phyloP scores from a whole-genome alignment of 1,139 yeast genomes.

The Candida sanyaensis region DNA sequence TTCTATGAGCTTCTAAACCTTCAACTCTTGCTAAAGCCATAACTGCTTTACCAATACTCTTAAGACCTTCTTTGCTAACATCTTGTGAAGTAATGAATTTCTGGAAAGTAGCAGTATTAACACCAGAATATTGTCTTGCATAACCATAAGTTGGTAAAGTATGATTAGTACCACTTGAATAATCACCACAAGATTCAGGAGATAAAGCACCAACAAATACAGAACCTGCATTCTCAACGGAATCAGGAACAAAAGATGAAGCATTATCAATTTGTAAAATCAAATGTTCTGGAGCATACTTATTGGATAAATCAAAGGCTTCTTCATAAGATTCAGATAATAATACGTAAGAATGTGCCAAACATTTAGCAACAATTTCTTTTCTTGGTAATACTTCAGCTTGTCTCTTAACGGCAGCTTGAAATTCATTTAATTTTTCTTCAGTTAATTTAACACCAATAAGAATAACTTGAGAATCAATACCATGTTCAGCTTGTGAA shows the following conservation, averaged over 20 bases:
- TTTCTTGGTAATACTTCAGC: slow-evolving; percentile 89
- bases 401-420: slow-evolving; percentile 79
- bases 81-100: slow-evolving; percentile 94
- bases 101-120: slow-evolving; percentile 92
- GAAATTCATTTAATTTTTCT: slow-evolving; percentile 64
- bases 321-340: slow-evolving; percentile 66
- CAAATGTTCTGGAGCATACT: slow-evolving; percentile 96
- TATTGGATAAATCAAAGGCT: slow-evolving; percentile 82
- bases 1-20: slow-evolving; percentile 95
- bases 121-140: slow-evolving; percentile 97
- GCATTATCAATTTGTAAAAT: slow-evolving; percentile 88
- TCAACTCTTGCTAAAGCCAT: slow-evolving; percentile 97
- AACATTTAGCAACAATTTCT: slow-evolving; percentile 88
- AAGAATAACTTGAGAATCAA: slow-evolving; percentile 94
- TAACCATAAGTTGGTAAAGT: slow-evolving; percentile 98
- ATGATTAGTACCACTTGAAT: slow-evolving; percentile 96
- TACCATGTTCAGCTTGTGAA: slow-evolving; percentile 98
- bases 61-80: slow-evolving; percentile 80
- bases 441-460: slow-evolving; percentile 74
- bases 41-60: slow-evolving; percentile 89
- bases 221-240: slow-evolving; percentile 91
- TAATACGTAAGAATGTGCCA: slow-evolving; percentile 85
- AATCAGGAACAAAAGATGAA: slow-evolving; percentile 60
- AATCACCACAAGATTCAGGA: slow-evolving; percentile 98
- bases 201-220: slow-evolving; percentile 95